These are phyloP conservation scores for Kockovaella imperatae DNA, from an alignment of 768 basidiomycete genomes.

Conservation along the genomic window DNA sequence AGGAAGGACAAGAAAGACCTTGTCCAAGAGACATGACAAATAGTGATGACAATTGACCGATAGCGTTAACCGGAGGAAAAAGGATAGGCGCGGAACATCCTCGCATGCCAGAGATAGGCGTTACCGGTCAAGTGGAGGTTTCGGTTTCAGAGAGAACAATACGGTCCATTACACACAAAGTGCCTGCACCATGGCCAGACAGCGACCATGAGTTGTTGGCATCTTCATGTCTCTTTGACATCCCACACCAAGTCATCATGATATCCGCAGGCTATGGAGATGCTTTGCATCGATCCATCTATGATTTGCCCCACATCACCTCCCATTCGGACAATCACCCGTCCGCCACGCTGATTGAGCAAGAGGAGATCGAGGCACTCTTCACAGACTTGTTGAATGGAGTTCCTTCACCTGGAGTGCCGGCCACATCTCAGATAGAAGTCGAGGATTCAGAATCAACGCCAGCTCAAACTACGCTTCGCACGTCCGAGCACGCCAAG, in stretches of 20 bases:
- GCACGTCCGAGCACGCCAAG: slow-evolving; percentile 64
- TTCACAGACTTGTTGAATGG: slow-evolving; percentile 17
- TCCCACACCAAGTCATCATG: no score
- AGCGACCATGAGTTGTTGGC: background rate
- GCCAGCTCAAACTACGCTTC: slow-evolving; percentile 40
- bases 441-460: background rate
- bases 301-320: slow-evolving; percentile 19
- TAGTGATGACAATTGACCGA: no score
- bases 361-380: slow-evolving; percentile 53
- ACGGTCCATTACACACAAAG: no score
- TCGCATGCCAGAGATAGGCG: no score
- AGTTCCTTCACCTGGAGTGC: slow-evolving; percentile 4
- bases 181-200: no score
- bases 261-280: slow-evolving; percentile 10
- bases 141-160: no score
- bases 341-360: slow-evolving; percentile 62
- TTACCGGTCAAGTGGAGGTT: no score
- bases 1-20: no score
- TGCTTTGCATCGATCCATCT: slow-evolving; percentile 32
- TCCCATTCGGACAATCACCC: slow-evolving; percentile 50
- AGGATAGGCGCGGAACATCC: no score
- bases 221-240: no score
- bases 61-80: no score
- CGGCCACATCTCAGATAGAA: background rate
- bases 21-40: no score